Percentiles rank a stretch among this genome's conserved stretches.
phyloP scores from a whole-genome alignment of 2,329 filamentous ascomycete genomes.

The Chaetomiaceae sp. region DNA sequence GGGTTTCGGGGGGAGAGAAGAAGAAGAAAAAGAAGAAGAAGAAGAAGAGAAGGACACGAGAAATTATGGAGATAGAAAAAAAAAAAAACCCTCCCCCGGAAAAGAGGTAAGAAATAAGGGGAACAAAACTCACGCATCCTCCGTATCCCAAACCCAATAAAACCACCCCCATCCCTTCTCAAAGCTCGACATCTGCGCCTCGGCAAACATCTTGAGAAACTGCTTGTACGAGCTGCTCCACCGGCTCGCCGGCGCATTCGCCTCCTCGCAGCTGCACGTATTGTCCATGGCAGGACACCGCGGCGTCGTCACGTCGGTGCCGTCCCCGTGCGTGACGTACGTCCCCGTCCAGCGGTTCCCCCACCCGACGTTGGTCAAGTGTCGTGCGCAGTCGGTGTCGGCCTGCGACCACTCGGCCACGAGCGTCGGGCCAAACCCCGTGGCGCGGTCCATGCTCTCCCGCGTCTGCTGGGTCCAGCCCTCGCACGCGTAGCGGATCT shows the following conservation, averaged over 20 bases:
- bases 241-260: slow-evolving; percentile 66
- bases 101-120: neutral
- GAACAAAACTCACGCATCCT: slow-evolving; percentile 39
- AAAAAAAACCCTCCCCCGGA: no score
- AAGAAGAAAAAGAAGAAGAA: neutral
- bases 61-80: neutral
- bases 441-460: slow-evolving; percentile 65
- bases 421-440: slow-evolving; percentile 87
- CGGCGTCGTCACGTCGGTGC: slow-evolving; percentile 60
- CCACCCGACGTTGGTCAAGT: slow-evolving; percentile 84
- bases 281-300: slow-evolving; percentile 66
- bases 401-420: slow-evolving; percentile 98
- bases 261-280: slow-evolving; percentile 66
- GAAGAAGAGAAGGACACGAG: neutral
- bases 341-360: slow-evolving; percentile 93
- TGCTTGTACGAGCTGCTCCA: slow-evolving; percentile 76
- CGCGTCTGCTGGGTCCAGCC: slow-evolving; percentile 80
- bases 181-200: slow-evolving; percentile 94
- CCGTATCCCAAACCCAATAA: slow-evolving; percentile 97
- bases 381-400: slow-evolving; percentile 85
- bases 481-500: slow-evolving; percentile 80
- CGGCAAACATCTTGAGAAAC: slow-evolving; percentile 84
- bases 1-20: no score
- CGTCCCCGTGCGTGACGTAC: slow-evolving; percentile 61
- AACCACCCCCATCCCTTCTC: slow-evolving; percentile 96